These are phyloP conservation scores for Clonostachys rosea DNA, from an alignment of 2,329 filamentous ascomycete species.

Conservation along the genomic window DNA sequence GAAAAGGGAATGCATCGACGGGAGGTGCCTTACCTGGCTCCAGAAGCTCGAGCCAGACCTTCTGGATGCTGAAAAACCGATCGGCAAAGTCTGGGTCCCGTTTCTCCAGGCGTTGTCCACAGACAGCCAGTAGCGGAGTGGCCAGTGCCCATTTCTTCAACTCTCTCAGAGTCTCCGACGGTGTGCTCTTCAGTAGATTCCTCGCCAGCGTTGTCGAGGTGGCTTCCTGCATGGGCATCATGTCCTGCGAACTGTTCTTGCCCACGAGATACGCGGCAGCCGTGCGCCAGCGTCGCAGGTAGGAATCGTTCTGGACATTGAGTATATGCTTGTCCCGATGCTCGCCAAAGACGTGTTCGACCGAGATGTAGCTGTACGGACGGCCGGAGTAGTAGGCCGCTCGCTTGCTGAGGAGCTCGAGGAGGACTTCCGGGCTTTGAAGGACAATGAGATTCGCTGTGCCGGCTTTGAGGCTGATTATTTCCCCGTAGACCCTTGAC, in stretches of 20 bases:
- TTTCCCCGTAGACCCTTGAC: constrained; percentile 22
- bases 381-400: constrained; percentile 25
- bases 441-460: constrained; percentile 20
- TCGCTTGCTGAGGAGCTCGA: constrained; percentile 27
- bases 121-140: neutral
- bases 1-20: neutral
- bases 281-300: neutral
- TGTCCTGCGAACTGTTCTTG: neutral
- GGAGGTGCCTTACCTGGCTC: neutral
- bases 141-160: neutral
- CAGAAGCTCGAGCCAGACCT: neutral
- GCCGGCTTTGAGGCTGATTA: constrained; percentile 18
- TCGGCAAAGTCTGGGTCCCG: neutral
- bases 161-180: neutral
- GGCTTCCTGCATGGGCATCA: too few relatives aligned
- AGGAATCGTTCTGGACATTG: neutral
- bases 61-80: neutral
- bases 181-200: too few relatives aligned
- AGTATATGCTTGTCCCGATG: neutral
- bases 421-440: constrained; percentile 17
- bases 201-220: too few relatives aligned
- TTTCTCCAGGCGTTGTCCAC: neutral
- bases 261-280: neutral
- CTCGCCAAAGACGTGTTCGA: constrained; percentile 7
- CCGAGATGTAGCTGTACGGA: constrained; percentile 11